Base-by-base conservation (phyloP, 192 early-diverging fungal genomes). In the Gonapodya prolifera region DNA sequence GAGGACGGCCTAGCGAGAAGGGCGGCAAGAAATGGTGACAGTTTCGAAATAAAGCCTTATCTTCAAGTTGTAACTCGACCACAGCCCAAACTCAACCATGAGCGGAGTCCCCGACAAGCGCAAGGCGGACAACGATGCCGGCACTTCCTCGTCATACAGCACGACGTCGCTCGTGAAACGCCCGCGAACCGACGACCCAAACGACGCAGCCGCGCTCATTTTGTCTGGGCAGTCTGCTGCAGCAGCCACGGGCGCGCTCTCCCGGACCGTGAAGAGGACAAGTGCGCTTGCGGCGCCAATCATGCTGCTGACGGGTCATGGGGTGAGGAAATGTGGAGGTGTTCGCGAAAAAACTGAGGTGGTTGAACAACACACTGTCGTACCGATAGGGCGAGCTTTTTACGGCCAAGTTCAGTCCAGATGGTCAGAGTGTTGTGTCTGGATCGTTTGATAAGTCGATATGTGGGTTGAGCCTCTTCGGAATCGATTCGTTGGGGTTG, bases 281-380 rank as follows among this genome's bases (percentile, higher is more conserved):
- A 95, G 94, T 1, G 87, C 86, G 17, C 85, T 97, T 61, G 85
- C 87, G 77, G 90, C 91, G 8, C 95, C 95, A 23, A 94, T 95
- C 70, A 94, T 97, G 91, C 90, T 92, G 28, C 80, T 97, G 33
- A 86, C 86, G 2, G 95, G 95, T 0, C 94, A 96, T 81, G 80
- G 82, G 70, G 86, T 86, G 81, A 78, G 76, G 76, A 32, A 74
- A n/a, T 16, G 45, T n/a, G 45, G 45, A 16, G 13, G 45, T 69
- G n/a, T n/a, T n/a, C n/a, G n/a, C n/a, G n/a, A n/a, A n/a, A n/a
- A n/a, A n/a, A n/a, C n/a, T n/a, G n/a, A n/a, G n/a, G n/a, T n/a
- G n/a, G n/a, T n/a, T n/a, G n/a, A n/a, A n/a, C n/a, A n/a, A n/a
- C n/a, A n/a, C n/a, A n/a, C n/a, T n/a, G n/a, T n/a, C n/a, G n/a